Base-by-base conservation (phyloP, 2,329 filamentous ascomycete species). In the Cladosporium sphaerospermum region DNA sequence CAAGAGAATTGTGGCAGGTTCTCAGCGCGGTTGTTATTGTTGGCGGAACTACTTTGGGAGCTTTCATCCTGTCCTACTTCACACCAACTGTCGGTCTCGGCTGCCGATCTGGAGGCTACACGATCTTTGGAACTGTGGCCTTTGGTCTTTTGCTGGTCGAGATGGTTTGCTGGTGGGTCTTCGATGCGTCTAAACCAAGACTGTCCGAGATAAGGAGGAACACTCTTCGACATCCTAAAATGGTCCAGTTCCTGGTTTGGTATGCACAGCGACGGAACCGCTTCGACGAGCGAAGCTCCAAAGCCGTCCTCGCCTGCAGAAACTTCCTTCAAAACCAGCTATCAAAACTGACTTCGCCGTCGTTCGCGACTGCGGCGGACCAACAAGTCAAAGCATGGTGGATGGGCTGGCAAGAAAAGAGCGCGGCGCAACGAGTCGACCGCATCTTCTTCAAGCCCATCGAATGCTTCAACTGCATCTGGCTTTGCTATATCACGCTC, bases 51-150 rank as follows among this genome's bases (percentile, higher is more conserved):
- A 65, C 62, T 16, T 62, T 66, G 4, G 71, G 71, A 2, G 69
- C 72, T 0, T 75, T 73, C 47, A 62, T 72, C 8, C 55, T 76
- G 14, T 71, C 69, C 8, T 76, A 63, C 56, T 72, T 68, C 56
- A 76, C 73, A 0, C 74, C 74, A 0, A 75, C 73, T 0, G 72
- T 76, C 0, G 74, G 74, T 1, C 61, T 76, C 0, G 72, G 73
- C 0, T 63, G 60, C 52, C 45, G 55, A 34, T 70, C 69, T 37
- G 72, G 72, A 2, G 72, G 71, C 3, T 76, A 76, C 54, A 64
- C 70, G n/a, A 65, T 75, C 13, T 75, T 73, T 54, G 63, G 67
- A 19, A 42, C 61, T 16, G 51, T 70, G 3, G 60, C 67, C 5
- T 52, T 67, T 0, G 62, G 64, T 0, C 58, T 72, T 3, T 59